phyloP scores from a whole-genome alignment of 306 rosid genomes.

The Gynostemma pentaphyllum region DNA sequence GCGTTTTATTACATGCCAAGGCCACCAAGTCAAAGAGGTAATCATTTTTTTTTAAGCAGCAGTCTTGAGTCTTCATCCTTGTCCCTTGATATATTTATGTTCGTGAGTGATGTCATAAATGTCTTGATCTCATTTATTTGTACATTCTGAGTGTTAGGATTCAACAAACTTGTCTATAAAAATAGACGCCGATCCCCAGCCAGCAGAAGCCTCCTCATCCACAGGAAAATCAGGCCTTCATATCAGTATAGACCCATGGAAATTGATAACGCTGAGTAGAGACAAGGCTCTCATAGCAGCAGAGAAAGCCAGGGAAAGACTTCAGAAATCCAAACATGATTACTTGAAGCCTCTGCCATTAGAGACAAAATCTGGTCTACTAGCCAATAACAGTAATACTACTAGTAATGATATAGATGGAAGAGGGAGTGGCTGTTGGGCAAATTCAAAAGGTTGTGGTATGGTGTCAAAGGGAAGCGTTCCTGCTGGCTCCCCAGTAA shows the following conservation, averaged over 20 bases:
- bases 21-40: constrained; percentile 40
- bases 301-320: constrained; percentile 72
- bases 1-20: constrained; percentile 42
- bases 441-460: not conserved
- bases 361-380: constrained; percentile 55
- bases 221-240: constrained; percentile 50
- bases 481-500: constrained; percentile 25
- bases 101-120: not conserved
- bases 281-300: constrained; percentile 74
- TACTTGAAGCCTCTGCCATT: constrained; percentile 58
- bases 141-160: constrained; percentile 38
- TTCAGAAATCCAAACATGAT: constrained; percentile 39
- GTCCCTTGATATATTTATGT: not conserved
- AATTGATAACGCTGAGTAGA: constrained; percentile 61
- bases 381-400: constrained; percentile 6
- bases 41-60: not conserved
- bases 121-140: not conserved
- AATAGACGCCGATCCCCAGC: constrained; percentile 55
- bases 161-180: constrained; percentile 56
- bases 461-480: constrained; percentile 12
- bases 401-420: not conserved
- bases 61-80: not conserved
- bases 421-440: not conserved
- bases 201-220: constrained; percentile 20
- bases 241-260: constrained; percentile 79